Evolutionary conservation across 441 rosid species (phyloP), one percentile per base, ranked within the genome.

Genomic region (Sinapis alba): DNA sequence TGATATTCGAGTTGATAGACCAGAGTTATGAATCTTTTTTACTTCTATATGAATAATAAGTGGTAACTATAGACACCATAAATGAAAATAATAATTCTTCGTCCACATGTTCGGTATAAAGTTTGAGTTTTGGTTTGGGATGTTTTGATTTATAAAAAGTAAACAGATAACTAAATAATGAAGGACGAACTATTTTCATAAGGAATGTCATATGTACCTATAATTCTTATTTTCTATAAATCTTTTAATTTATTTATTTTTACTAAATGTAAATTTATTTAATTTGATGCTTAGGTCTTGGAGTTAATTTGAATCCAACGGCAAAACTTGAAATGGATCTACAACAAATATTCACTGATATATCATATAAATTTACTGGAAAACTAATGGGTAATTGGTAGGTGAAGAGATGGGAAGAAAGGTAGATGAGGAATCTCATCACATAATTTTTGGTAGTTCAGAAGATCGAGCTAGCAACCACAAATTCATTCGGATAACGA

Each of bases 331-430:
- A 60, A 9, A 62, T 24, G 38, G 23, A 62, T 54, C 19, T 64
- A 38, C 20, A 63, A 63, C 57, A 73, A 36, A 21, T 36, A 23
- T 65, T 65, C n/a, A 73, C 13, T 54, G 64, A 38, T 12, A 56
- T 1, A 54, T 12, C 47, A 7, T 59, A 47, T 1, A 47, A 5
- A 0, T 58, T 67, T 9, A 12, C 59, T 9, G 0, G 4, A 61
- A n/a, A 16, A 54, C 62, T 34, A 74, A 16, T 64, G 63, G 30
- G 15, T 32, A 23, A 32, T 16, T 34, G 57, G 73, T 68, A 75
- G 79, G 73, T 75, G 57, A 26, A 62, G 74, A 51, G 64, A 61
- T 75, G 58, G 57, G 74, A 75, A 34, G 69, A 62, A 47, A 75
- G 11, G 73, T 60, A 68, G 78, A 68, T 75, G 73, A 16, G 18